phyloP scores from a whole-genome alignment of 306 rosid species.

The Alnus glutinosa region DNA sequence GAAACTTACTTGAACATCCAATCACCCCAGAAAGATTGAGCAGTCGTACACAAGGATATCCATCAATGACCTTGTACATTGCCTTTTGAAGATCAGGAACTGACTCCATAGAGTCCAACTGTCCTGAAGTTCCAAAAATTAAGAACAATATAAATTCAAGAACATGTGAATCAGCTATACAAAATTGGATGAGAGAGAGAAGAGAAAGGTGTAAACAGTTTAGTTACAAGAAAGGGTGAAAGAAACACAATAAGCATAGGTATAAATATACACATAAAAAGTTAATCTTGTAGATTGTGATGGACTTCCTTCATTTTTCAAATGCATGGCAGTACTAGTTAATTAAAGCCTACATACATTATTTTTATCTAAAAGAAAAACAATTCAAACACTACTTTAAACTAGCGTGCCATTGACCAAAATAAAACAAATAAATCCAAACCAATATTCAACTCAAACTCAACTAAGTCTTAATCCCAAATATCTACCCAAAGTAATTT shows the following conservation, averaged over 20 bases:
- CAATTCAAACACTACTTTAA: too few species aligned
- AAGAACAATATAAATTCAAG: slow-evolving; percentile 16
- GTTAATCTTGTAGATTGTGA: background rate
- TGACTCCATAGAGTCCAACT: slow-evolving; percentile 65
- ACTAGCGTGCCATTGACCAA: background rate
- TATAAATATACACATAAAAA: background rate
- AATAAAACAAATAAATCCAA: background rate
- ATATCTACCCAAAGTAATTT: background rate
- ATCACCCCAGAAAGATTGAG: slow-evolving; percentile 78
- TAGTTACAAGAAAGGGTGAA: background rate
- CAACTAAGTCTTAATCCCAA: background rate
- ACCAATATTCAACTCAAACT: background rate
- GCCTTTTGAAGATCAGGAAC: slow-evolving; percentile 94
- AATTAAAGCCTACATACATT: background rate
- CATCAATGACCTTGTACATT: slow-evolving; percentile 70
- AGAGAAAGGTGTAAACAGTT: background rate
- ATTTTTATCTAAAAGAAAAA: too few species aligned
- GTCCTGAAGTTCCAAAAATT: slow-evolving; percentile 27
- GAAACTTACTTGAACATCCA: slow-evolving; percentile 83
- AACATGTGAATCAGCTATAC: background rate
- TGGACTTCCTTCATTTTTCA: background rate
- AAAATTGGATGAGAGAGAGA: background rate
- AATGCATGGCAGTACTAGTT: background rate
- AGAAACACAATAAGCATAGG: too few species aligned
- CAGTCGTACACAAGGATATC: slow-evolving; percentile 77